A percentile compares a stretch with the other conserved stretches of the same genome.
Evolutionary conservation across 2,329 filamentous ascomycete genomes (phyloP).

Genomic region (Calonectria pseudoreteaudii): DNA sequence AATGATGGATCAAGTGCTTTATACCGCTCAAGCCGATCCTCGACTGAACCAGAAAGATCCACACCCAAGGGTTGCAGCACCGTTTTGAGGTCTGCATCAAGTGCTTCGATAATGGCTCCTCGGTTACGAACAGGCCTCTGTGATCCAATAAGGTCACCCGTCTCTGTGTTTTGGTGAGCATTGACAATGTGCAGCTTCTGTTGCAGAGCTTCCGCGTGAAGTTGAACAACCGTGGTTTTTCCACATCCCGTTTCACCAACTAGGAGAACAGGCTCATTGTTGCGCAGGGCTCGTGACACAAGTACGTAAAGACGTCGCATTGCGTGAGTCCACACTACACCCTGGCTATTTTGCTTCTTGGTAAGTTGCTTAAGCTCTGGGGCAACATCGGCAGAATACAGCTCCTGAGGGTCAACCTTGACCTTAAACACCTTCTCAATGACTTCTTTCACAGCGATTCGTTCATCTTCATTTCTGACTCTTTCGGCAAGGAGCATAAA

Average conservation of each 20-base stretch:
- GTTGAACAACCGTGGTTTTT: constrained; percentile 96
- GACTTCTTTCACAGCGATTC: constrained; percentile 83
- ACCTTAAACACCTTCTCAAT: constrained; percentile 94
- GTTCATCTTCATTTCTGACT: constrained; percentile 91
- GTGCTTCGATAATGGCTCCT: constrained; percentile 73
- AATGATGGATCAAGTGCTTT: constrained; percentile 59
- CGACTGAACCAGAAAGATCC: constrained; percentile 56
- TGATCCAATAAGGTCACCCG: constrained; percentile 95
- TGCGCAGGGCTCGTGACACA: constrained; percentile 85
- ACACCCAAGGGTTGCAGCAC: constrained; percentile 57
- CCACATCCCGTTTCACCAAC: constrained; percentile 98
- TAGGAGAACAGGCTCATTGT: constrained; percentile 93
- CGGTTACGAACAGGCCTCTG: constrained; percentile 92
- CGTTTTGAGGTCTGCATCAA: constrained; percentile 70
- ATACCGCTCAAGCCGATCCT: constrained; percentile 71
- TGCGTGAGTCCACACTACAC: constrained; percentile 92
- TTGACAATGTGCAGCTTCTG: constrained; percentile 91
- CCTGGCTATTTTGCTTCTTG: constrained; percentile 63
- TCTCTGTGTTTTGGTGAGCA: constrained; percentile 98
- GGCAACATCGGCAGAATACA: constrained; percentile 76
- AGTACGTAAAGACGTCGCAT: constrained; percentile 94
- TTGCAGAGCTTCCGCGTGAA: constrained; percentile 83
- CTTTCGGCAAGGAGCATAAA: constrained; percentile 97
- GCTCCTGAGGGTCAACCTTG: constrained; percentile 75
- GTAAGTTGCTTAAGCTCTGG: constrained; percentile 66